Conservation (phyloP, 2,329 filamentous ascomycete species). For the Colletotrichum simmondsii region DNA sequence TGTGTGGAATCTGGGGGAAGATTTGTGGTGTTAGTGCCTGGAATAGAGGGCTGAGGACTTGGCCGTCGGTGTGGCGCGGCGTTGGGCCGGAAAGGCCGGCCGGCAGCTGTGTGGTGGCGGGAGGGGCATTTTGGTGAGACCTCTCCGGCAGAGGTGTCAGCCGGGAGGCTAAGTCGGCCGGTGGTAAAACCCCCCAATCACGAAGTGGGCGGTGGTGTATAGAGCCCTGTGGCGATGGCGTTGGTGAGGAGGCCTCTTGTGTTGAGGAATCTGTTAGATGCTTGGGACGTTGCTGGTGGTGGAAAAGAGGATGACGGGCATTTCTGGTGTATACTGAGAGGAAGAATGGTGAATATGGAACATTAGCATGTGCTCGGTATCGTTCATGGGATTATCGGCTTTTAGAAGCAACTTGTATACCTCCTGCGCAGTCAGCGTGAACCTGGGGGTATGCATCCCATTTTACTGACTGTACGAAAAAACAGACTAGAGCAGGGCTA, state of each 20-base stretch:
- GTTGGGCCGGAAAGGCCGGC: slow-evolving; percentile 15
- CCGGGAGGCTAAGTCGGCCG: neutral
- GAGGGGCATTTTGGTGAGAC: slow-evolving; percentile 10
- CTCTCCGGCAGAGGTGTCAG: slow-evolving; percentile 8
- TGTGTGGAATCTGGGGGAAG: neutral
- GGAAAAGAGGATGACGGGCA: no score
- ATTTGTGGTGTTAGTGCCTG: neutral
- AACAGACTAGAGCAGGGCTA: neutral
- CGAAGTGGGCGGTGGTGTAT: neutral
- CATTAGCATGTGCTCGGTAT: slow-evolving; percentile 12
- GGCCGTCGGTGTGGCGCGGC: slow-evolving; percentile 17
- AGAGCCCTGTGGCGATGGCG: neutral
- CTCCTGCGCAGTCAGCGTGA: neutral
- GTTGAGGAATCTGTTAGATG: neutral
- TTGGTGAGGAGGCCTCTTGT: neutral
- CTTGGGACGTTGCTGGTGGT: neutral
- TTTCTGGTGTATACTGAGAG: neutral
- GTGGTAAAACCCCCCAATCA: neutral
- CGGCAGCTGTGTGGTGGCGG: slow-evolving; percentile 6
- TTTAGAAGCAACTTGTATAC: neutral
- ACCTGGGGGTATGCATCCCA: neutral
- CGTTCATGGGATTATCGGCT: neutral
- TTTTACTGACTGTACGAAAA: neutral
- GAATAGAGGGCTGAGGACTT: neutral
- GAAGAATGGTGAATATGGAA: neutral